A percentile compares a stretch with the other conserved stretches of the same genome.
Evolutionary conservation across 192 early-diverging fungal genomes (phyloP).

Genomic region (Podila epigama): DNA sequence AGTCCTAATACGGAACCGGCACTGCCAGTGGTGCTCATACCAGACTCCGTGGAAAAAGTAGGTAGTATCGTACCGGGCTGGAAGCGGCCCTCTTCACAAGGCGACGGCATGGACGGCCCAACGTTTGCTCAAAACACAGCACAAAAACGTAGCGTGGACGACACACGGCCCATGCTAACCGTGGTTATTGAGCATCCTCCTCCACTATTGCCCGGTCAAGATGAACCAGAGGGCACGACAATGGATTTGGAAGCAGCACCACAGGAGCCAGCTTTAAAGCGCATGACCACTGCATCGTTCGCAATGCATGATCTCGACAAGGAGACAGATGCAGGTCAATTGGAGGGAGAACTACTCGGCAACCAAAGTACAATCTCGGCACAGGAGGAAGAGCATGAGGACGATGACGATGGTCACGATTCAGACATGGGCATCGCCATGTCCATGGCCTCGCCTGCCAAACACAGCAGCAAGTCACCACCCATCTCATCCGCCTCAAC

Average conservation of each 20-base stretch:
- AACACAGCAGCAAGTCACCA: slow-evolving; percentile 20
- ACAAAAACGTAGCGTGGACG: not conserved
- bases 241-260: not conserved
- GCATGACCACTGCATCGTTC: not conserved
- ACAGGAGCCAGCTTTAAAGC: not conserved
- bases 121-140: not conserved
- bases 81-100: not conserved
- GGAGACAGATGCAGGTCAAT: not conserved
- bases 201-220: not conserved
- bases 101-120: not conserved
- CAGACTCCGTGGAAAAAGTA: too few relatives aligned
- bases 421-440: slow-evolving; percentile 10
- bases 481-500: slow-evolving; percentile 13
- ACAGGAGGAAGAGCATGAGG: not conserved
- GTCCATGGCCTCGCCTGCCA: slow-evolving; percentile 27
- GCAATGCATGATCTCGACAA: too few relatives aligned
- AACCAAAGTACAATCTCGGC: not conserved
- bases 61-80: too few relatives aligned
- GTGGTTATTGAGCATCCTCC: not conserved
- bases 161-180: not conserved
- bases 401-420: not conserved
- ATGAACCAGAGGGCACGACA: not conserved
- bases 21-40: too few relatives aligned
- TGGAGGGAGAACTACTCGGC: not conserved
- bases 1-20: too few relatives aligned